A percentile compares a stretch with the other conserved stretches of the same genome.
phyloP scores from a whole-genome alignment of 768 basidiomycete genomes.

The Dentipellis fragilis region DNA sequence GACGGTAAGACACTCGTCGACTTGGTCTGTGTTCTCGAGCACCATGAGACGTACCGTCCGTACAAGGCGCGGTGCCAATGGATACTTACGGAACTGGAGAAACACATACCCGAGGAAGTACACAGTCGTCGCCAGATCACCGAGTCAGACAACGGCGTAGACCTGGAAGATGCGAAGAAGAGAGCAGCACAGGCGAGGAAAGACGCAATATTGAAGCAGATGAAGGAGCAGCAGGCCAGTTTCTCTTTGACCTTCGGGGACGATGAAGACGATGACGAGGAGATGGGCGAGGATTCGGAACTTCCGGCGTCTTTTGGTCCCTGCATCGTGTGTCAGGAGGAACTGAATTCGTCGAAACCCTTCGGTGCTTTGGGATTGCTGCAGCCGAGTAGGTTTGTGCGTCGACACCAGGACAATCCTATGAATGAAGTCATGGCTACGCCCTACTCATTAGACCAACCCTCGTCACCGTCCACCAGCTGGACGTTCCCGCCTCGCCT shows the following conservation, averaged over 20 bases:
- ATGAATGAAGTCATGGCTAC: slow-evolving; percentile 66
- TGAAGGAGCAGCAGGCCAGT: slow-evolving; percentile 85
- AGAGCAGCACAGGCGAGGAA: slow-evolving; percentile 84
- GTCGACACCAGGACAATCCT: slow-evolving; percentile 66
- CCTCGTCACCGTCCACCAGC: slow-evolving; percentile 20
- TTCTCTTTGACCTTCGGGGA: slow-evolving; percentile 74
- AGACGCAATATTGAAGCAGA: slow-evolving; percentile 90
- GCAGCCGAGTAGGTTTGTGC: slow-evolving; percentile 79
- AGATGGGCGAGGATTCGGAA: slow-evolving; percentile 38
- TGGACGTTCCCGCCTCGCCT: slow-evolving; percentile 40
- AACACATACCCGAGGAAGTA: slow-evolving; percentile 49
- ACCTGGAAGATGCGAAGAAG: slow-evolving; percentile 66
- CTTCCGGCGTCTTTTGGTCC: slow-evolving; percentile 62
- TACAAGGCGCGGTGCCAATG: slow-evolving; percentile 67
- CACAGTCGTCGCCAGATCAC: slow-evolving; percentile 34
- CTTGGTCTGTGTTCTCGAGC: slow-evolving; percentile 67
- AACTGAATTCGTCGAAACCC: slow-evolving; percentile 56
- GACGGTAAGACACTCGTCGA: slow-evolving; percentile 56
- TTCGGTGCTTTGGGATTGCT: slow-evolving; percentile 85
- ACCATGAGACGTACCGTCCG: slow-evolving; percentile 57
- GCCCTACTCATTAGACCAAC: slow-evolving; percentile 57
- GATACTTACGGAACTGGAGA: slow-evolving; percentile 56
- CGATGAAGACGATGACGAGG: slow-evolving; percentile 62
- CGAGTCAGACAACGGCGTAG: slow-evolving; percentile 27
- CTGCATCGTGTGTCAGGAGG: slow-evolving; percentile 99